Evolutionary conservation across 768 basidiomycete genomes (phyloP).

Genomic region (Dacryopinax primogenitus): DNA sequence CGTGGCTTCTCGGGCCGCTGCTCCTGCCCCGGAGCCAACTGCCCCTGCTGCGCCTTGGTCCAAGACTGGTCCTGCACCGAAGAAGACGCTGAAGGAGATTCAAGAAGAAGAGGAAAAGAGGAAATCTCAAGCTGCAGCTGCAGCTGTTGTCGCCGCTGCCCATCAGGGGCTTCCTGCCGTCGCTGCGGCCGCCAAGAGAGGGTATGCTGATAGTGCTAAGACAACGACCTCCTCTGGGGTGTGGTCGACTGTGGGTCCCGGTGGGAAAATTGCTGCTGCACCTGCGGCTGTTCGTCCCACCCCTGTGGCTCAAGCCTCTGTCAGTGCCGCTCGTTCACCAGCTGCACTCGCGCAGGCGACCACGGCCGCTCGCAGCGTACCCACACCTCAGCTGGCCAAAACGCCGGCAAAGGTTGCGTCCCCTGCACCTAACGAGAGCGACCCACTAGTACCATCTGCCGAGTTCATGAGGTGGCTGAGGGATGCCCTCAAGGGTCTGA

Average conservation of each 20-base stretch:
- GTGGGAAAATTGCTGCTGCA: constrained; percentile 42
- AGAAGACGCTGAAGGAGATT: constrained; percentile 97
- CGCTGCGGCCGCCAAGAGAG: constrained; percentile 47
- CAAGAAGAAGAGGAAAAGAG: constrained; percentile 91
- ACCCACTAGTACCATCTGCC: constrained; percentile 51
- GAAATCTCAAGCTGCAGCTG: constrained; percentile 43
- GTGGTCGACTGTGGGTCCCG: constrained; percentile 80
- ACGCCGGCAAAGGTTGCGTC: constrained; percentile 19
- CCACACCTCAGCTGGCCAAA: constrained; percentile 18
- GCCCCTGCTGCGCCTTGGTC: constrained; percentile 54
- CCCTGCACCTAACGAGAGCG: constrained; percentile 40
- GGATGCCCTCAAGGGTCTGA: constrained; percentile 58
- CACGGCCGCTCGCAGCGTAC: constrained; percentile 26
- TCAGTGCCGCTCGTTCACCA: constrained; percentile 31
- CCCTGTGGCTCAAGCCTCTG: constrained; percentile 24
- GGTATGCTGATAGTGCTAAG: constrained; percentile 62
- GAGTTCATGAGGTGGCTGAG: constrained; percentile 90
- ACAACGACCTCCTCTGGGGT: constrained; percentile 26
- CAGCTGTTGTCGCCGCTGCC: constrained; percentile 12
- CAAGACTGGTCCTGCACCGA: constrained; percentile 39
- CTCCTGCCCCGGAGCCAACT: constrained; percentile 35
- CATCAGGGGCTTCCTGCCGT: constrained; percentile 18
- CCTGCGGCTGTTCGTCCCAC: constrained; percentile 25
- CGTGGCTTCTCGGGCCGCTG: constrained; percentile 36
- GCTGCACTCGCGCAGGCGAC: constrained; percentile 28